A percentile compares a stretch with the other conserved stretches of the same genome.
Conservation (phyloP, 495 filamentous ascomycete species). For the Tirmania nivea region DNA sequence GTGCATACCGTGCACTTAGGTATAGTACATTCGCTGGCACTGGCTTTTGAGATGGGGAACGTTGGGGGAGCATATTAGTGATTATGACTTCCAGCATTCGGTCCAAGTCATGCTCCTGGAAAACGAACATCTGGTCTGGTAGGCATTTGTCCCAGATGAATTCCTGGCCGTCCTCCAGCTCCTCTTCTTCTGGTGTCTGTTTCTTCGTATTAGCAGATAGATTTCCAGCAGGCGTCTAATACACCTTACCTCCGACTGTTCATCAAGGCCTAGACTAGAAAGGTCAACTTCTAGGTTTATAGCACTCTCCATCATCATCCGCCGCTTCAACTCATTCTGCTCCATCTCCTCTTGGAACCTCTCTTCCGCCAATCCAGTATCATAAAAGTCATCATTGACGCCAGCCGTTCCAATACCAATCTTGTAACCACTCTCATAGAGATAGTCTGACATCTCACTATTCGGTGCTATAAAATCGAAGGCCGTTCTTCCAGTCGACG, state of each 20-base stretch:
- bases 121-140: slow-evolving; percentile 99
- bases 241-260: slow-evolving; percentile 63
- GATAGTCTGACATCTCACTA: slow-evolving; percentile 86
- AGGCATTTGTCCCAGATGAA: slow-evolving; percentile 95
- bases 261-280: slow-evolving; percentile 86
- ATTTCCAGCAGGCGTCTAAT: slow-evolving; percentile 1
- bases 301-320: slow-evolving; percentile 99
- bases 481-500: slow-evolving; percentile 79
- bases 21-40: slow-evolving; percentile 96
- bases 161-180: slow-evolving; percentile 76
- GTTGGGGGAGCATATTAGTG: slow-evolving; percentile 92
- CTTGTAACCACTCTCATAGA: slow-evolving; percentile 73
- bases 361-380: slow-evolving; percentile 75
- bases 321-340: slow-evolving; percentile 81
- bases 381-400: slow-evolving; percentile 92
- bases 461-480: slow-evolving; percentile 88
- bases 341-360: slow-evolving; percentile 93
- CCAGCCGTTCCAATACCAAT: slow-evolving; percentile 55
- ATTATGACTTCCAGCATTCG: slow-evolving; percentile 87
- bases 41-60: slow-evolving; percentile 87
- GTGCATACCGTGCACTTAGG: slow-evolving; percentile 82
- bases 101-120: slow-evolving; percentile 80
- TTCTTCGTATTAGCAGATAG: slow-evolving; percentile 8
- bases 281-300: slow-evolving; percentile 93
- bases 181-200: slow-evolving; percentile 50